phyloP scores from a whole-genome alignment of 768 basidiomycete genomes.

The Neoboletus subvelutipes region DNA sequence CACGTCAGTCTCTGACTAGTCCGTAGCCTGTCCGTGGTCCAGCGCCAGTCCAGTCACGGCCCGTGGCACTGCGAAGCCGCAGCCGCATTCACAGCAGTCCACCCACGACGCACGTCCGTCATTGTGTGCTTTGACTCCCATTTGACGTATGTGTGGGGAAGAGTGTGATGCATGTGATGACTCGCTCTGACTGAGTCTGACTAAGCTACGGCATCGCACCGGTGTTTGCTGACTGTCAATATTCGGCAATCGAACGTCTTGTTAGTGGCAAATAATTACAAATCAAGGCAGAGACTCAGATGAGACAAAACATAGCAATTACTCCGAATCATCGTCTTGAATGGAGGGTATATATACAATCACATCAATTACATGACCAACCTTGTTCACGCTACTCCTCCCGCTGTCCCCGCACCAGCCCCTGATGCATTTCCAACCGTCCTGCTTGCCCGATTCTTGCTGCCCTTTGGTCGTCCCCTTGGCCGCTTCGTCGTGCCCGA shows the following conservation, averaged over 20 bases:
- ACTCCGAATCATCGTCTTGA: not conserved
- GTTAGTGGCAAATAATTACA: not conserved
- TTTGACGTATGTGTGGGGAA: too few species aligned
- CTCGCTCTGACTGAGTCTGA: slow-evolving; percentile 6
- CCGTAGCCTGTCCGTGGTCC: too few species aligned
- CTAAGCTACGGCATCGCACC: slow-evolving; percentile 17
- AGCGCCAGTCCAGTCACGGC: too few species aligned
- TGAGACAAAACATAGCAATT: not conserved
- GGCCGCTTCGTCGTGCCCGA: slow-evolving; percentile 47
- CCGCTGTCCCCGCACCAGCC: slow-evolving; percentile 4
- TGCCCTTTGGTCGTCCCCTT: slow-evolving; percentile 68
- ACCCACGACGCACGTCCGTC: too few species aligned
- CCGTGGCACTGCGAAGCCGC: too few species aligned
- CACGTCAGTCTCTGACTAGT: too few species aligned
- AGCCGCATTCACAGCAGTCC: too few species aligned
- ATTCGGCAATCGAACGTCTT: too few species aligned
- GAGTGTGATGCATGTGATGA: not conserved
- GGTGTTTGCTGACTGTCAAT: too few species aligned
- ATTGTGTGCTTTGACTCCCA: too few species aligned
- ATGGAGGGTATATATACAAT: slow-evolving; percentile 13
- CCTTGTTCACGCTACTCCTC: not conserved
- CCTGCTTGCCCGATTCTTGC: slow-evolving; percentile 49
- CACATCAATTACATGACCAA: not conserved
- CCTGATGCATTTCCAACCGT: slow-evolving; percentile 17
- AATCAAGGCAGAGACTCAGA: not conserved